Percentiles rank a stretch among this genome's conserved stretches.
Conservation (phyloP, 495 filamentous ascomycete species). For the Aspergillus ostianus region DNA sequence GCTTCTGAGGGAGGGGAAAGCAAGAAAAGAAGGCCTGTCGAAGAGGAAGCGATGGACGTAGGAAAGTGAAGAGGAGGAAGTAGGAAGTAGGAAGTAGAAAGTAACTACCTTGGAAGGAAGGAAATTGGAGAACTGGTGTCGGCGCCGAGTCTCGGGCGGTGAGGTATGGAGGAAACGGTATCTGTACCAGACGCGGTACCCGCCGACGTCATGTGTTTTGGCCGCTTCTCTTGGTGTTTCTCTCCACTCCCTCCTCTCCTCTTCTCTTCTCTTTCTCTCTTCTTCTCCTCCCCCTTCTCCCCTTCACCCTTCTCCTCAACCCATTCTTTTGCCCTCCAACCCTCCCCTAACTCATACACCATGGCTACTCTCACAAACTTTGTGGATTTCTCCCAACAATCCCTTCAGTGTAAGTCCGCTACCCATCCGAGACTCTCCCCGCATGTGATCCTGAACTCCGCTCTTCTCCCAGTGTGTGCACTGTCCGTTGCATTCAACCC, state of each 20-base stretch:
- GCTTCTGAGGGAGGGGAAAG: constrained; percentile 12
- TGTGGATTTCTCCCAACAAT: constrained; percentile 45
- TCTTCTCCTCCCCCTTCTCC: constrained; percentile 10
- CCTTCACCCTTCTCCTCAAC: constrained; percentile 10
- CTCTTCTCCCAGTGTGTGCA: constrained; percentile 38
- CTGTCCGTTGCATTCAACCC: constrained; percentile 54
- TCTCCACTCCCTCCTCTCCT: constrained; percentile 2
- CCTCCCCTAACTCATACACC: neutral
- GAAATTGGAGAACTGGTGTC: neutral
- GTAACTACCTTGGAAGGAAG: neutral
- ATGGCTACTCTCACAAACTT: constrained; percentile 43
- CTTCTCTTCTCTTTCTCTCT: constrained; percentile 13
- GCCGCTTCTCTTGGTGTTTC: constrained; percentile 6
- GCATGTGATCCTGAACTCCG: constrained; percentile 38
- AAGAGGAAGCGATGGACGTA: neutral
- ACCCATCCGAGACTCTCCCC: constrained; percentile 7
- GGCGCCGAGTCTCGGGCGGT: neutral
- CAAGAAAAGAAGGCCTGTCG: constrained; percentile 5
- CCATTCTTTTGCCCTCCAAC: constrained; percentile 3
- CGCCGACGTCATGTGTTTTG: constrained; percentile 19
- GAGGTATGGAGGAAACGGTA: neutral
- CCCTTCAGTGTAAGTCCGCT: constrained; percentile 40
- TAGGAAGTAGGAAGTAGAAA: neutral
- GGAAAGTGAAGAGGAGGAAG: no score
- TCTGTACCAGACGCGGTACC: neutral